Evolutionary conservation across 163 green algal species (phyloP).

Genomic region (Scenedesmus sp.): DNA sequence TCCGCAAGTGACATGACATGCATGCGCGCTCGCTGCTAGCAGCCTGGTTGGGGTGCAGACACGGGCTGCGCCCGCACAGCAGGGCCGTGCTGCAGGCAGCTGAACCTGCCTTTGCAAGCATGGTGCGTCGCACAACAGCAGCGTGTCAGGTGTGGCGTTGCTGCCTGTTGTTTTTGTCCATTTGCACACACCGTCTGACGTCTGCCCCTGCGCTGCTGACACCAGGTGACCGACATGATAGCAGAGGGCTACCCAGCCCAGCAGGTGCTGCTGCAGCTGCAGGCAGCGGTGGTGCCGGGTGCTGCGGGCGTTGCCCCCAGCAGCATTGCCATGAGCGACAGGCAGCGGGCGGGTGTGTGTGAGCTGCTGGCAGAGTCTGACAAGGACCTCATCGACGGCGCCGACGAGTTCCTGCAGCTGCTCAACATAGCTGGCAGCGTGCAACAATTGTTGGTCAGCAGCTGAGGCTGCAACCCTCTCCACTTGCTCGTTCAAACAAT

Average conservation of each 20-base stretch:
- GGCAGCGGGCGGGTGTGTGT: conserved; percentile 43
- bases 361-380: conserved; percentile 82
- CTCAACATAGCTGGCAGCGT: conserved; percentile 75
- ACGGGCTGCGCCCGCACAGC: no score
- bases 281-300: conserved; percentile 58
- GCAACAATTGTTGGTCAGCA: conserved; percentile 40
- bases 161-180: neutral
- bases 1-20: no score
- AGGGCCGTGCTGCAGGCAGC: no score
- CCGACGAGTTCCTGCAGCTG: conserved; percentile 95
- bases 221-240: conserved; percentile 78
- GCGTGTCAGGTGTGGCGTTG: neutral
- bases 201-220: neutral
- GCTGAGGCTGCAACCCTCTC: neutral
- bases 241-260: conserved; percentile 89
- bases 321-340: conserved; percentile 12
- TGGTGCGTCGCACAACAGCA: no score
- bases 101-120: no score
- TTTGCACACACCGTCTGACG: neutral
- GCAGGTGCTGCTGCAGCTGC: conserved; percentile 90
- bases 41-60: no score
- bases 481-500: no score
- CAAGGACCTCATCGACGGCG: conserved; percentile 89
- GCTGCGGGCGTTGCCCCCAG: neutral
- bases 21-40: no score